phyloP scores from a whole-genome alignment of 345 rosid genomes.

The Gossypium raimondii region DNA sequence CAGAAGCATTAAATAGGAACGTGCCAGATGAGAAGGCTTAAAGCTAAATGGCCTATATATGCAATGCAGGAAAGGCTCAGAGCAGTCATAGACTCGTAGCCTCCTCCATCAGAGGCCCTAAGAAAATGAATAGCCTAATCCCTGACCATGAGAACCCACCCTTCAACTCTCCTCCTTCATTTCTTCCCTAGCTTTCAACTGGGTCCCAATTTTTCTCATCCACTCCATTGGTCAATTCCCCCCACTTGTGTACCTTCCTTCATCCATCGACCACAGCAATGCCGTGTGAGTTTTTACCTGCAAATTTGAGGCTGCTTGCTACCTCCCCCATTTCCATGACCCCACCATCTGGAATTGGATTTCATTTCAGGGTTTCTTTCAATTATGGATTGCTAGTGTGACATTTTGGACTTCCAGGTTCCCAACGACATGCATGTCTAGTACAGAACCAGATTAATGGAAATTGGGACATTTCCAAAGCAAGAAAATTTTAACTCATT shows the following conservation, averaged over 20 bases:
- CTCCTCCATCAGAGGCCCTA: not conserved
- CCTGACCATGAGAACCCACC: not conserved
- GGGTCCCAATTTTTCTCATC: not conserved
- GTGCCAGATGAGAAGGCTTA: not conserved
- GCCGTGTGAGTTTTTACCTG: constrained; percentile 18
- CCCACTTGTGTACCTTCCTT: constrained; percentile 5
- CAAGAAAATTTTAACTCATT: not conserved
- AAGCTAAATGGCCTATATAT: not conserved
- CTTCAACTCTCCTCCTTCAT: not conserved
- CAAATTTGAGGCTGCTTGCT: constrained; percentile 3
- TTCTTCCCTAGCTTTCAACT: not conserved
- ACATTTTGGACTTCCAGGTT: not conserved
- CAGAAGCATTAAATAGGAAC: constrained; percentile 21
- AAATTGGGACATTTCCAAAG: constrained; percentile 1
- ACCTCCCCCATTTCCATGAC: not conserved
- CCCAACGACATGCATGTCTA: not conserved
- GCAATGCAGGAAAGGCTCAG: not conserved
- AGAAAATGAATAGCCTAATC: not conserved
- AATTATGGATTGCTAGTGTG: not conserved
- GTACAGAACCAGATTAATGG: not conserved
- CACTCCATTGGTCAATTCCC: constrained; percentile 1
- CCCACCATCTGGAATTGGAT: not conserved
- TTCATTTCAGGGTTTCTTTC: not conserved
- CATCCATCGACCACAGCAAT: not conserved
- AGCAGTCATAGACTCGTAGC: constrained; percentile 5